These are phyloP conservation scores for Sporothrix luriei DNA, from an alignment of 2,329 filamentous ascomycete species.

Conservation along the genomic window DNA sequence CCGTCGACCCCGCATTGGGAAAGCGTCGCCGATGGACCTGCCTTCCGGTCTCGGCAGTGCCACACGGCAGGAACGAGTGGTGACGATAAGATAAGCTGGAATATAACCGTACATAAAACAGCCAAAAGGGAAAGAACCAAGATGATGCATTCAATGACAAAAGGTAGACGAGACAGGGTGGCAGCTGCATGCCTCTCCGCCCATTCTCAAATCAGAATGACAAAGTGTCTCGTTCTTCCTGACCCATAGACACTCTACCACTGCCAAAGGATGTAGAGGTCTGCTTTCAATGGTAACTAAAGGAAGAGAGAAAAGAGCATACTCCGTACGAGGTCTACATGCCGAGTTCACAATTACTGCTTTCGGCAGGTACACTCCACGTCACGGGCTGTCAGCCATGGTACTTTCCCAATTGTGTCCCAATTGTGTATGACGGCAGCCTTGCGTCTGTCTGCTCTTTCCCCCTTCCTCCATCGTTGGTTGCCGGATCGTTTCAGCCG, in stretches of 20 bases:
- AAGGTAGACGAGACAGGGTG: neutral
- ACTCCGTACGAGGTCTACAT: constrained; percentile 12
- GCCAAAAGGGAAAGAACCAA: neutral
- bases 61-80: neutral
- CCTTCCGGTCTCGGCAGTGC: neutral
- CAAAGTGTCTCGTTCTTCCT: neutral
- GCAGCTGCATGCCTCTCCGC: neutral
- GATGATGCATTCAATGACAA: neutral
- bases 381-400: neutral
- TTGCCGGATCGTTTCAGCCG: neutral
- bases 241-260: no score
- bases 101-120: neutral
- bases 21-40: neutral
- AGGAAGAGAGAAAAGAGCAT: neutral
- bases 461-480: neutral
- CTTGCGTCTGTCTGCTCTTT: neutral
- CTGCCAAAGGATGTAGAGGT: neutral
- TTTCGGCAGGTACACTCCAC: constrained; percentile 8
- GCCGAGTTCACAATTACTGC: neutral
- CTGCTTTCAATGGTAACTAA: neutral
- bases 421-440: neutral
- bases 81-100: neutral
- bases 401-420: neutral
- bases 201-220: neutral
- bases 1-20: constrained; percentile 13